Evolutionary conservation across 1,139 yeast species (phyloP).

Genomic region (Blastobotrys aristatus): DNA sequence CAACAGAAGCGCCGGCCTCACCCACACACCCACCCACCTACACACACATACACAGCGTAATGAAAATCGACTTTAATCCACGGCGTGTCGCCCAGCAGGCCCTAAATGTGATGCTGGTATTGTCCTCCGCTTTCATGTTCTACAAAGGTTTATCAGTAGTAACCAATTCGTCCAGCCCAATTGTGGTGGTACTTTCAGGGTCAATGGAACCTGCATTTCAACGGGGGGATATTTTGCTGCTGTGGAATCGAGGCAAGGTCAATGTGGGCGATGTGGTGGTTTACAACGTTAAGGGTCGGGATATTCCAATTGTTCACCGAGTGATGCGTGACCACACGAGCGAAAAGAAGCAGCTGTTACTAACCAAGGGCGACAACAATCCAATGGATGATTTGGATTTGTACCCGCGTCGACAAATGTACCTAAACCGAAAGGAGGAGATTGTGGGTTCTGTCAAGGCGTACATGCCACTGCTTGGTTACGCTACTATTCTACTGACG

Average conservation of each 20-base stretch:
- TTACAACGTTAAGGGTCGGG: slow-evolving; percentile 75
- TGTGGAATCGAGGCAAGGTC: slow-evolving; percentile 79
- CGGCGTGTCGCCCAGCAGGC: slow-evolving; percentile 45
- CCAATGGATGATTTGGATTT: slow-evolving; percentile 85
- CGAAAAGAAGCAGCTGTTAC: slow-evolving; percentile 56
- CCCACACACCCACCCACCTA: not conserved
- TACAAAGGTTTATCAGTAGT: slow-evolving; percentile 81
- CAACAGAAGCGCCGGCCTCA: not conserved
- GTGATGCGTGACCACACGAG: slow-evolving; percentile 73
- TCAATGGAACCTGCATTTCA: slow-evolving; percentile 99
- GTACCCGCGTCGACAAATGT: slow-evolving; percentile 71
- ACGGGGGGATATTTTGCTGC: slow-evolving; percentile 87
- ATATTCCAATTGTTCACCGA: slow-evolving; percentile 93
- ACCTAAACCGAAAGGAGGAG: slow-evolving; percentile 70
- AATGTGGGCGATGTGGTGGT: slow-evolving; percentile 95
- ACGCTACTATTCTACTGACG: slow-evolving; percentile 85
- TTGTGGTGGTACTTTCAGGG: slow-evolving; percentile 94
- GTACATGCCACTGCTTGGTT: slow-evolving; percentile 87
- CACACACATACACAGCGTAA: not conserved
- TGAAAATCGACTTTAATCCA: slow-evolving; percentile 17
- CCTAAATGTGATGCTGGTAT: slow-evolving; percentile 67
- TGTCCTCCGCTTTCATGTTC: slow-evolving; percentile 84
- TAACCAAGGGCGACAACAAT: slow-evolving; percentile 96
- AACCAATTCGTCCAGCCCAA: slow-evolving; percentile 84
- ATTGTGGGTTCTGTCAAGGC: slow-evolving; percentile 88